These are phyloP conservation scores for Magnusiomyces starmeri DNA, from an alignment of 1,139 yeast species.

Conservation along the genomic window DNA sequence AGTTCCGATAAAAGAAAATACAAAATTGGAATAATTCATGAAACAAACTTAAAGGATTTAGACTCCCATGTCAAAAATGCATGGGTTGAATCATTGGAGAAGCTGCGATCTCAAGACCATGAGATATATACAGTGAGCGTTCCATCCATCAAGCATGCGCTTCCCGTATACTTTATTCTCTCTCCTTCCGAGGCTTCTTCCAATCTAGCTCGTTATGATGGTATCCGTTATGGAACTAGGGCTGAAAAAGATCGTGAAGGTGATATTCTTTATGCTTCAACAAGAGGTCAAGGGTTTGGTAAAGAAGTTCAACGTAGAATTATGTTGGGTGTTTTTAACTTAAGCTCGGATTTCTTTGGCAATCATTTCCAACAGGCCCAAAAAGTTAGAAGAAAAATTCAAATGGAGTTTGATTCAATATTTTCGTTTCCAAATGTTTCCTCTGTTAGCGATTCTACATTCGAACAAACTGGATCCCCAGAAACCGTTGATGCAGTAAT, in stretches of 20 bases:
- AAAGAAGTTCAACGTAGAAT: conserved; percentile 77
- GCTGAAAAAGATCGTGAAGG: conserved; percentile 38
- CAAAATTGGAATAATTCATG: conserved; percentile 64
- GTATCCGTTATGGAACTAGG: conserved; percentile 70
- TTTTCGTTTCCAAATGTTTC: conserved; percentile 50
- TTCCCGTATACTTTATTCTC: conserved; percentile 81
- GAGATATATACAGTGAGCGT: conserved; percentile 55
- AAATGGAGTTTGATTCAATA: conserved; percentile 55
- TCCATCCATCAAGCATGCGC: conserved; percentile 56
- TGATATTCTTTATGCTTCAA: conserved; percentile 43
- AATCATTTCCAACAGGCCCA: conserved; percentile 78
- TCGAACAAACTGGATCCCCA: conserved; percentile 28
- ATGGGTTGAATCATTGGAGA: conserved; percentile 43
- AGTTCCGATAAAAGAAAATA: conserved; percentile 23
- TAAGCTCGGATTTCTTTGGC: conserved; percentile 67
- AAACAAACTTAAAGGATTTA: conserved; percentile 54
- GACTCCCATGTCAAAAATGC: conserved; percentile 40
- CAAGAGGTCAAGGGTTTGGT: conserved; percentile 66
- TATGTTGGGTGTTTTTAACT: conserved; percentile 74
- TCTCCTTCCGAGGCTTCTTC: conserved; percentile 95
- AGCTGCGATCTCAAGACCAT: conserved; percentile 46
- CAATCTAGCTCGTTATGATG: conserved; percentile 83
- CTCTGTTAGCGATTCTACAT: conserved; percentile 18
- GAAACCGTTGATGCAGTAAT: conserved; percentile 56
- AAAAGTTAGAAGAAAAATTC: conserved; percentile 51